These are phyloP conservation scores for Aspergillus vadensis DNA, from an alignment of 2,329 filamentous ascomycete species.

Conservation along the genomic window DNA sequence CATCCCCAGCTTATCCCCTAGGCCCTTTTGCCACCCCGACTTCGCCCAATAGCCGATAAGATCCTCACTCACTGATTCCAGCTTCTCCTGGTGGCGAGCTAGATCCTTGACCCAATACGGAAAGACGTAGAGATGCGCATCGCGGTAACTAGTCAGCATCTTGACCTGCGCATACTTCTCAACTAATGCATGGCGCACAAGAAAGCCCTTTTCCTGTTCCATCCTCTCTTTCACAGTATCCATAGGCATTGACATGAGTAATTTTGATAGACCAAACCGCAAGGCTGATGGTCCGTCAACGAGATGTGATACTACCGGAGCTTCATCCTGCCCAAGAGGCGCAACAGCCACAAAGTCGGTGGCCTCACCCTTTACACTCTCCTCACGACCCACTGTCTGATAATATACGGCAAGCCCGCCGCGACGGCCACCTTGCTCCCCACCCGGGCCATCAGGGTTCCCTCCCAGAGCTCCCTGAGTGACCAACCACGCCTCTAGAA, in stretches of 20 bases:
- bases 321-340: slow-evolving; percentile 58
- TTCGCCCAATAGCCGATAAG: slow-evolving; percentile 96
- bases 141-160: slow-evolving; percentile 80
- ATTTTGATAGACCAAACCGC: slow-evolving; percentile 68
- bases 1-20: slow-evolving; percentile 76
- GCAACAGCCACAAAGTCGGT: slow-evolving; percentile 87
- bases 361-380: slow-evolving; percentile 82
- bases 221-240: slow-evolving; percentile 83
- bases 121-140: slow-evolving; percentile 93
- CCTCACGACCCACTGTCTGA: slow-evolving; percentile 71
- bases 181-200: slow-evolving; percentile 75
- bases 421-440: slow-evolving; percentile 62
- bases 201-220: slow-evolving; percentile 67
- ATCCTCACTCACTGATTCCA: slow-evolving; percentile 89
- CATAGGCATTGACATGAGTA: slow-evolving; percentile 85
- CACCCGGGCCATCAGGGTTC: slow-evolving; percentile 53
- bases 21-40: slow-evolving; percentile 81
- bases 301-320: slow-evolving; percentile 58
- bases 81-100: slow-evolving; percentile 72
- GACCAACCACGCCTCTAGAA: slow-evolving; percentile 92
- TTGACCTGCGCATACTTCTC: slow-evolving; percentile 73
- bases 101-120: slow-evolving; percentile 89
- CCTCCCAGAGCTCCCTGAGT: slow-evolving; percentile 69
- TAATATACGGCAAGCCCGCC: slow-evolving; percentile 91
- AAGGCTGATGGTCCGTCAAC: slow-evolving; percentile 59